These are phyloP conservation scores for Eutrema japonicum DNA, from an alignment of 345 rosid genomes.

Conservation along the genomic window DNA sequence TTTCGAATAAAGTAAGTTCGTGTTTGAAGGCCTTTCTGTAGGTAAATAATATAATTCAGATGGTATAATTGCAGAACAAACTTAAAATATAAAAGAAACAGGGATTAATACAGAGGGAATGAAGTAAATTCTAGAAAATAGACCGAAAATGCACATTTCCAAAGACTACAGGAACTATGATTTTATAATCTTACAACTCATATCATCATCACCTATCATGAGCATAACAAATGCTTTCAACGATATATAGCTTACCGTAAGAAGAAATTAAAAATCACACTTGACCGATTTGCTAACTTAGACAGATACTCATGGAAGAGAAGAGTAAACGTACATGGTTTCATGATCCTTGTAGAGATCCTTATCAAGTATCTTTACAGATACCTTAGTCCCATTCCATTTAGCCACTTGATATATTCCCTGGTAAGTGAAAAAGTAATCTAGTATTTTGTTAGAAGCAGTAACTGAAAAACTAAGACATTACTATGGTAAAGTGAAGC, in stretches of 20 bases:
- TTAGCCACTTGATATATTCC: constrained; percentile 97
- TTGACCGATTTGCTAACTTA: constrained; percentile 3
- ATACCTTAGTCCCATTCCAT: constrained; percentile 98
- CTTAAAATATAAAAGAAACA: background rate
- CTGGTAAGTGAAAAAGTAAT: constrained; percentile 46
- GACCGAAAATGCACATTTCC: background rate
- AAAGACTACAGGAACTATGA: constrained; percentile 1
- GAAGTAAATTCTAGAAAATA: background rate
- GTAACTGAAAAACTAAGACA: constrained; percentile 3
- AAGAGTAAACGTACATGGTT: constrained; percentile 57
- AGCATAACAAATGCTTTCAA: constrained; percentile 15
- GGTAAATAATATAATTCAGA: constrained; percentile 23
- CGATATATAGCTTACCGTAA: background rate
- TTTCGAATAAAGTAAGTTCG: constrained; percentile 87
- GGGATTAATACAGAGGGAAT: constrained; percentile 4
- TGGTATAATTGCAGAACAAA: constrained; percentile 4
- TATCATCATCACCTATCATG: background rate
- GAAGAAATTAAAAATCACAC: background rate
- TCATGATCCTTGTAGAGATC: constrained; percentile 72
- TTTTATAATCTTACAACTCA: constrained; percentile 6
- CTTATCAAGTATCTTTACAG: constrained; percentile 90
- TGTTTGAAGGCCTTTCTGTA: constrained; percentile 87
- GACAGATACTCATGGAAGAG: constrained; percentile 16
- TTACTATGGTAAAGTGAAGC: constrained; percentile 1
- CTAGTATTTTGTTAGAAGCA: constrained; percentile 14